phyloP scores from a whole-genome alignment of 2,329 filamentous ascomycete genomes.

The Macrophomina pseudophaseolina region DNA sequence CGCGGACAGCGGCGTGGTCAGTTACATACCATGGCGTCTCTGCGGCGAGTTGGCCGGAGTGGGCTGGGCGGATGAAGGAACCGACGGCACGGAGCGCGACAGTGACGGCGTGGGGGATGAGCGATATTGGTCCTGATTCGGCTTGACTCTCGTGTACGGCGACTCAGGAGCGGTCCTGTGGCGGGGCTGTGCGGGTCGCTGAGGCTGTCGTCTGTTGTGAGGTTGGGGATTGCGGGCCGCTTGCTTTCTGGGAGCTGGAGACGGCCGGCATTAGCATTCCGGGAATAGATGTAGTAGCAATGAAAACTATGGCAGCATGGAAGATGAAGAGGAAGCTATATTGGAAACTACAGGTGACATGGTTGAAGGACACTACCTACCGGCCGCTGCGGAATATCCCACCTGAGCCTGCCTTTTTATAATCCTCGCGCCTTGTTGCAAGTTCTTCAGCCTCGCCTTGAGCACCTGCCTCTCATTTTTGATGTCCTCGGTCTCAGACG shows the following conservation, averaged over 20 bases:
- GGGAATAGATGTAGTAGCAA: background rate
- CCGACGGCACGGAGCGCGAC: background rate
- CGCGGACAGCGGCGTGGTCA: background rate
- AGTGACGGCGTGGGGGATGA: background rate
- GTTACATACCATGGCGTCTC: background rate
- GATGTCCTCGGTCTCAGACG: slow-evolving; percentile 32
- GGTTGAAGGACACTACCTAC: slow-evolving; percentile 7
- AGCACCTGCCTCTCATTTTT: background rate
- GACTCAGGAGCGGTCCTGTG: background rate
- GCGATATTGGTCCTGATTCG: background rate
- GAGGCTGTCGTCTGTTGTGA: background rate
- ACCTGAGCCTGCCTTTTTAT: background rate
- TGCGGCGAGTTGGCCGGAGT: background rate
- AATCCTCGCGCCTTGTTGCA: background rate
- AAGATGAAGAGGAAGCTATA: background rate
- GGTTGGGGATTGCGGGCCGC: too few relatives aligned
- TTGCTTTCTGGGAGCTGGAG: too few relatives aligned
- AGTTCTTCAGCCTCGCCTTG: background rate
- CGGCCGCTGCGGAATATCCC: background rate
- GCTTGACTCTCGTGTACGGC: too few relatives aligned
- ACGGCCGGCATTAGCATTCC: too few relatives aligned
- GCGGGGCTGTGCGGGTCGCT: background rate
- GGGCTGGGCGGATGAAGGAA: background rate
- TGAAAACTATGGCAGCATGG: background rate
- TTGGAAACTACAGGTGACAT: background rate